Conservation (phyloP, 1,139 yeast species). For the Geotrichum europaeum region DNA sequence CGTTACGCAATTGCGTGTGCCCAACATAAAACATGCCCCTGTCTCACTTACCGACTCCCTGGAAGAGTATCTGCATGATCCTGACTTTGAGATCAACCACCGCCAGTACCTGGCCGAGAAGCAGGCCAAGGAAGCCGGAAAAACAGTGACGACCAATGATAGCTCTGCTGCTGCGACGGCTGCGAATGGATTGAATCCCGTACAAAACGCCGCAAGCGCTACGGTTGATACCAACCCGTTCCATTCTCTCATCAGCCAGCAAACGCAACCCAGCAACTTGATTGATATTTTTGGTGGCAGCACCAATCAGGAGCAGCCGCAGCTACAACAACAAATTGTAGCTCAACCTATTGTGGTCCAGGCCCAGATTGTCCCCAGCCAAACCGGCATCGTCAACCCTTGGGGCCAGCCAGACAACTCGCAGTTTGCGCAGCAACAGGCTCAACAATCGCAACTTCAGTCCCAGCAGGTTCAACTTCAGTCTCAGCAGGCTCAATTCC, state of each 20-base stretch:
- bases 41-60: slow-evolving; percentile 82
- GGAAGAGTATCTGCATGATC: slow-evolving; percentile 82
- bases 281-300: slow-evolving; percentile 3
- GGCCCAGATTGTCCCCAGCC: slow-evolving; percentile 19
- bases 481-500: slow-evolving; percentile 16
- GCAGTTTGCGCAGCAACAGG: slow-evolving; percentile 16
- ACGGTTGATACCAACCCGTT: slow-evolving; percentile 17
- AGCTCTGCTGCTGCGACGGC: slow-evolving; percentile 1
- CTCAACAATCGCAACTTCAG: slow-evolving; percentile 10
- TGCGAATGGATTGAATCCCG: not conserved
- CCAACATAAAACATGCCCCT: slow-evolving; percentile 95
- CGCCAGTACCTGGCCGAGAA: slow-evolving; percentile 69
- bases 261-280: slow-evolving; percentile 16
- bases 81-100: slow-evolving; percentile 72
- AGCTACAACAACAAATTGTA: slow-evolving; percentile 1
- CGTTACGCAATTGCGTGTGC: slow-evolving; percentile 84
- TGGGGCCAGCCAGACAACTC: slow-evolving; percentile 17
- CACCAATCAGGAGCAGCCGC: slow-evolving; percentile 11
- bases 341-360: slow-evolving; percentile 2
- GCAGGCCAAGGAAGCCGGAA: slow-evolving; percentile 34
- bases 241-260: slow-evolving; percentile 15
- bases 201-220: not conserved
- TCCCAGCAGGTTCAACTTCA: slow-evolving; percentile 19
- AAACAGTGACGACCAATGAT: slow-evolving; percentile 45
- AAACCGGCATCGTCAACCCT: slow-evolving; percentile 14